These are phyloP conservation scores for Canna indica DNA, from an alignment of 176 grass and related monocot genomes.

Conservation along the genomic window DNA sequence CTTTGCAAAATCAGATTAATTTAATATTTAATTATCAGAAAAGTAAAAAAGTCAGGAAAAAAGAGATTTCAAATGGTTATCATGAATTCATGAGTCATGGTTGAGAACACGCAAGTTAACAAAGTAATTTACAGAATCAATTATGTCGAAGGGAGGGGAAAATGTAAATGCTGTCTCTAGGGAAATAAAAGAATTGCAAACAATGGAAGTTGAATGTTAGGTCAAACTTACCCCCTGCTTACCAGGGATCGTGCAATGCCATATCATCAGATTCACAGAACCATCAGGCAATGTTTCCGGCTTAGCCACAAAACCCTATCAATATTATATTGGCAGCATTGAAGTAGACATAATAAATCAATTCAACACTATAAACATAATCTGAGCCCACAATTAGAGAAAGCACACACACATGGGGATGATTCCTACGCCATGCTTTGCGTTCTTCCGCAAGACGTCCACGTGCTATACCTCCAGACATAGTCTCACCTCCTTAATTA, in stretches of 20 bases:
- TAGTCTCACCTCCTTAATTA: not conserved
- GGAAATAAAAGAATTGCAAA: not conserved
- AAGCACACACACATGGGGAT: slow-evolving; percentile 62
- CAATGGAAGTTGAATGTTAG: not conserved
- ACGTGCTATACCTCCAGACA: slow-evolving; percentile 83
- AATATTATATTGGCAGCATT: not conserved
- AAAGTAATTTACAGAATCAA: not conserved
- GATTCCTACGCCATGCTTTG: slow-evolving; percentile 91
- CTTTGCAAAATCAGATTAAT: not conserved
- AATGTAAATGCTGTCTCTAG: not conserved
- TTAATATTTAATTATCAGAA: not conserved
- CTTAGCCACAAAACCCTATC: slow-evolving; percentile 85
- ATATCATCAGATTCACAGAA: slow-evolving; percentile 73
- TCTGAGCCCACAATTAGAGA: slow-evolving; percentile 1
- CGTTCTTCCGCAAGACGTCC: slow-evolving; percentile 92
- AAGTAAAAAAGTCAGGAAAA: not conserved
- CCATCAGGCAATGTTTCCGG: slow-evolving; percentile 70
- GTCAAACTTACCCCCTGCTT: slow-evolving; percentile 76
- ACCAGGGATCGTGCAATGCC: slow-evolving; percentile 87
- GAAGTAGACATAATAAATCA: not conserved
- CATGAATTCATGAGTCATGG: no score
- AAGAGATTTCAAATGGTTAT: no score
- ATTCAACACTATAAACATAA: not conserved
- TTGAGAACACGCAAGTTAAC: no score
- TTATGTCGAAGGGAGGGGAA: not conserved